Evolutionary conservation across 257 asterid genomes (phyloP).

Genomic region (Gentiana straminea): DNA sequence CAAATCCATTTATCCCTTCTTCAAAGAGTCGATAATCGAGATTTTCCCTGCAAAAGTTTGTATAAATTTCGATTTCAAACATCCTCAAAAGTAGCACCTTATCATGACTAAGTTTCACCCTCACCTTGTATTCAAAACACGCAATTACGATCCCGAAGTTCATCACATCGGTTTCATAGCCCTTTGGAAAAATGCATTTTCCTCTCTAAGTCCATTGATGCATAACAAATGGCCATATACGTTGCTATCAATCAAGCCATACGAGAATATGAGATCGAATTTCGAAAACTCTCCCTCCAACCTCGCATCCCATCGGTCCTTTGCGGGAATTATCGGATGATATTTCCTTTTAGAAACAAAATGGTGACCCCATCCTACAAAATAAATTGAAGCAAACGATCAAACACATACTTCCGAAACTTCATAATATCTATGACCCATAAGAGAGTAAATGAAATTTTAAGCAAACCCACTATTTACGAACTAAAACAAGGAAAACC

Average conservation of each 20-base stretch:
- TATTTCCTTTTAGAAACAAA: conserved; percentile 64
- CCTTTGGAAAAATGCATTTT: conserved; percentile 23
- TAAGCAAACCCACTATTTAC: no score
- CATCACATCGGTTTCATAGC: conserved; percentile 40
- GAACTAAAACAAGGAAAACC: no score
- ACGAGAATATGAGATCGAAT: conserved; percentile 28
- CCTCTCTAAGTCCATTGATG: conserved; percentile 31
- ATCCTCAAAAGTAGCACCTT: background rate
- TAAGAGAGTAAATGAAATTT: no score
- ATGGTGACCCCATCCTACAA: no score
- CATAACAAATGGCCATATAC: conserved; percentile 73
- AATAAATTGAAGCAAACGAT: no score
- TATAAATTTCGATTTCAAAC: background rate
- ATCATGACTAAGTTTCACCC: background rate
- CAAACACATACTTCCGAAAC: no score
- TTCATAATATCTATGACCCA: no score
- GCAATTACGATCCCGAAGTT: conserved; percentile 71
- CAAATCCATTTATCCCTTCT: conserved; percentile 30
- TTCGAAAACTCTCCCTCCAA: conserved; percentile 29
- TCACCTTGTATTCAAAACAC: conserved; percentile 48
- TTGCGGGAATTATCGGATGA: conserved; percentile 53
- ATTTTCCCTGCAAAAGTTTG: conserved; percentile 38
- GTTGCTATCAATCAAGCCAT: conserved; percentile 71
- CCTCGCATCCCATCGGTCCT: conserved; percentile 32
- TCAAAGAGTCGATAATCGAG: conserved; percentile 30